phyloP scores from a whole-genome alignment of 129 eudicot genomes.

The Artemisia tridentata region DNA sequence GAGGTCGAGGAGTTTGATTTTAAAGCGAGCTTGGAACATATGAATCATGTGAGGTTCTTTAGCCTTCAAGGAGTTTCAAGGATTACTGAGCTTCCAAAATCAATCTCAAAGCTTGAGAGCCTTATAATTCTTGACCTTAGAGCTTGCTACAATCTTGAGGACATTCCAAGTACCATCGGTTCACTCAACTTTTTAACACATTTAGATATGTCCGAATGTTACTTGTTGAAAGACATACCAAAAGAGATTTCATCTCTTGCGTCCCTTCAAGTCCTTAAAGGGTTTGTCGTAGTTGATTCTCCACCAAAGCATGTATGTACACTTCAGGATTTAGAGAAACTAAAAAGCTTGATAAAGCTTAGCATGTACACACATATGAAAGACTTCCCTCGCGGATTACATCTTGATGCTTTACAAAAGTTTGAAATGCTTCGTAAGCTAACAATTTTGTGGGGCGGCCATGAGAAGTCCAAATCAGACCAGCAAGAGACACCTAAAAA shows the following conservation, averaged over 20 bases:
- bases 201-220: conserved; percentile 62
- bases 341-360: conserved; percentile 38
- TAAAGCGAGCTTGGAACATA: conserved; percentile 21
- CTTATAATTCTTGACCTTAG: conserved; percentile 52
- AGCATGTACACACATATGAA: conserved; percentile 41
- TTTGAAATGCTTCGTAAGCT: conserved; percentile 33
- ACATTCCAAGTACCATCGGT: conserved; percentile 42
- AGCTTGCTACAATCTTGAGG: conserved; percentile 52
- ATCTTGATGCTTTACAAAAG: conserved; percentile 28
- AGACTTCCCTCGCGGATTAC: conserved; percentile 28
- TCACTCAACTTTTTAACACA: conserved; percentile 44
- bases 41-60: conserved; percentile 39
- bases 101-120: conserved; percentile 35
- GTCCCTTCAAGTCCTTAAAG: conserved; percentile 45
- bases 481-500: no score
- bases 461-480: not conserved
- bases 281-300: conserved; percentile 32
- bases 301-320: conserved; percentile 18
- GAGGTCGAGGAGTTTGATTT: conserved; percentile 40
- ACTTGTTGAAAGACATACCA: conserved; percentile 43
- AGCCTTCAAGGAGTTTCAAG: conserved; percentile 64
- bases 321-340: conserved; percentile 31
- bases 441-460: conserved; percentile 46
- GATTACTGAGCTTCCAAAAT: conserved; percentile 34
- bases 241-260: conserved; percentile 34